These are phyloP conservation scores for Neonectria ditissima DNA, from an alignment of 2,329 filamentous ascomycete species.

Conservation along the genomic window DNA sequence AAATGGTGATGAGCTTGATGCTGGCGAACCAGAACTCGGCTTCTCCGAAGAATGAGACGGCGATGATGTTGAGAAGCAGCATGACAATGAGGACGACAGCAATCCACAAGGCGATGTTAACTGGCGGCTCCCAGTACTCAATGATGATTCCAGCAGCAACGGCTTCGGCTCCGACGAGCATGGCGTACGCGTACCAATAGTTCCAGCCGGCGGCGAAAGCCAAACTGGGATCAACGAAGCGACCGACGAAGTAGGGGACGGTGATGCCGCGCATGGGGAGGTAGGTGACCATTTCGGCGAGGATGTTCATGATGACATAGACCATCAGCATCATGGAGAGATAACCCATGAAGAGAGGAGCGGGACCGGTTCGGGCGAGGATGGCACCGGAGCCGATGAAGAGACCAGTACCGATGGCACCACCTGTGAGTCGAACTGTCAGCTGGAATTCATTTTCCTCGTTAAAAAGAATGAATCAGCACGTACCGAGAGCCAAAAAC, in stretches of 20 bases:
- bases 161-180: conserved; percentile 68
- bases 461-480: not conserved
- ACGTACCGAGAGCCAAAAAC: conserved; percentile 66
- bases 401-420: conserved; percentile 72
- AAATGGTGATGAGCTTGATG: conserved; percentile 69
- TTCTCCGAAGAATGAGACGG: conserved; percentile 69
- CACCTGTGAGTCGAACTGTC: conserved; percentile 42
- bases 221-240: conserved; percentile 66
- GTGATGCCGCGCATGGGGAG: conserved; percentile 68
- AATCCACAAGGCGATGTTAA: conserved; percentile 70
- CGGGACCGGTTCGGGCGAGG: conserved; percentile 68
- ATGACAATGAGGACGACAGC: conserved; percentile 67
- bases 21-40: conserved; percentile 71
- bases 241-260: conserved; percentile 66
- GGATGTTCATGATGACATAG: conserved; percentile 65
- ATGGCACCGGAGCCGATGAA: conserved; percentile 72
- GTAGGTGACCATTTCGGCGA: conserved; percentile 67
- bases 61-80: conserved; percentile 67
- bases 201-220: conserved; percentile 71
- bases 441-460: conserved; percentile 4
- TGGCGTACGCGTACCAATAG: conserved; percentile 72
- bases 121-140: conserved; percentile 68
- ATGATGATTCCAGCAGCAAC: conserved; percentile 69
- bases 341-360: conserved; percentile 78
- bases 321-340: conserved; percentile 65